Conservation (phyloP, 805 yeast species). For the Metschnikowia kofuensis region DNA sequence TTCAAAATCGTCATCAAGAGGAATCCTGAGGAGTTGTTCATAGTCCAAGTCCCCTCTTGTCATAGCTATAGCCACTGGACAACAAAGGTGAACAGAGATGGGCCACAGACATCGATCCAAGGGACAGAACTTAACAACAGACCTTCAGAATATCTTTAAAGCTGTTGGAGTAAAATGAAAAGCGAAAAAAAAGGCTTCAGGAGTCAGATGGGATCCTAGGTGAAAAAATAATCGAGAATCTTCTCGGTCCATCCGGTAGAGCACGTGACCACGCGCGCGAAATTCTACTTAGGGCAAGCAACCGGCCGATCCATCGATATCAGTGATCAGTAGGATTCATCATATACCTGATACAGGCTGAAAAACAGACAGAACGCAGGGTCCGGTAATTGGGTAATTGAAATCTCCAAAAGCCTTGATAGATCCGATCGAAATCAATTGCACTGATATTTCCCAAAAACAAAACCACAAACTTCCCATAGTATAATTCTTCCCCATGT, state of each 20-base stretch:
- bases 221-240: conserved; percentile 7
- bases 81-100: too few relatives aligned
- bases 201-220: background rate
- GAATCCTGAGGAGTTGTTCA: background rate
- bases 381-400: too few relatives aligned
- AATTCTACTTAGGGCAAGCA: conserved; percentile 3
- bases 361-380: background rate
- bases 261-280: conserved; percentile 7
- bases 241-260: conserved; percentile 9
- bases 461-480: background rate
- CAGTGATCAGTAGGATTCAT: background rate
- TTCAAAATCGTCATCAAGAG: background rate
- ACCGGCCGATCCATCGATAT: background rate
- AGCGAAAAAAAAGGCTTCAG: background rate
- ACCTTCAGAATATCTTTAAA: background rate
- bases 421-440: too few relatives aligned
- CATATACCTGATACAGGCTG: background rate
- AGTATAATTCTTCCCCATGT: conserved; percentile 34
- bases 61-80: too few relatives aligned
- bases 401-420: too few relatives aligned
- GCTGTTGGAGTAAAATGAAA: conserved; percentile 14
- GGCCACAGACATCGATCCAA: too few relatives aligned
- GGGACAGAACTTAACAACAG: too few relatives aligned
- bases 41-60: too few relatives aligned
- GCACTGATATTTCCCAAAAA: too few relatives aligned